phyloP scores from a whole-genome alignment of 2,329 filamentous ascomycete species.

The Penicillium freii region DNA sequence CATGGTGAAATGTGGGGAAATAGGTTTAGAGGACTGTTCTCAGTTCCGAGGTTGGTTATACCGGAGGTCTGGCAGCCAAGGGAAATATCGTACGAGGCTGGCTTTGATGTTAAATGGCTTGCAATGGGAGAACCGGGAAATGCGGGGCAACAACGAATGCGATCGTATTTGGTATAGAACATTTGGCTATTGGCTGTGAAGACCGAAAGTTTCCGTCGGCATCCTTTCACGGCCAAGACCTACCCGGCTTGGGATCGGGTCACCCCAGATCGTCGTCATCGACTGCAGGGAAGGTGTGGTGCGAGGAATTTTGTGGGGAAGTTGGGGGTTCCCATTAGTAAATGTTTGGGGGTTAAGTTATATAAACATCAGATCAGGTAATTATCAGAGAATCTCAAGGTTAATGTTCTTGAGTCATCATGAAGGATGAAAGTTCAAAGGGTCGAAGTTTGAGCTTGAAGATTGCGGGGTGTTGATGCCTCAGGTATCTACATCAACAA shows the following conservation, averaged over 20 bases:
- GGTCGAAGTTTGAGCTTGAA: neutral
- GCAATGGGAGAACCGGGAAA: neutral
- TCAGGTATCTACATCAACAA: neutral
- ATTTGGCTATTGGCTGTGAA: neutral
- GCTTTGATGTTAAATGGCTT: neutral
- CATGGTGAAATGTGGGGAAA: slow-evolving; percentile 17
- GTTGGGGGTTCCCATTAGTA: neutral
- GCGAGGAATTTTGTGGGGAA: slow-evolving; percentile 14
- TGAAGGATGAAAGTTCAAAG: neutral
- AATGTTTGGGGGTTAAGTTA: neutral
- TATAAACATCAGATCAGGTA: neutral
- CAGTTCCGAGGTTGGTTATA: slow-evolving; percentile 2
- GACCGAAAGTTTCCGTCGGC: slow-evolving; percentile 1
- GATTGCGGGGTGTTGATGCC: neutral
- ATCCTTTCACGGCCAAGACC: slow-evolving; percentile 2
- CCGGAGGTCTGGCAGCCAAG: slow-evolving; percentile 1
- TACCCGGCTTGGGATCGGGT: neutral
- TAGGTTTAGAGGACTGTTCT: neutral
- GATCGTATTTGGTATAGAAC: neutral
- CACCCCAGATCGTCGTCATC: slow-evolving; percentile 18
- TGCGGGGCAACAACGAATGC: neutral
- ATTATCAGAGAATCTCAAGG: neutral
- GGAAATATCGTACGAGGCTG: slow-evolving; percentile 11
- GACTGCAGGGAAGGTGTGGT: slow-evolving; percentile 14
- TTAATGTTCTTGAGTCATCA: neutral